A percentile compares a stretch with the other conserved stretches of the same genome.
Conservation (phyloP, 83 land plant species). For the Picea abies region DNA sequence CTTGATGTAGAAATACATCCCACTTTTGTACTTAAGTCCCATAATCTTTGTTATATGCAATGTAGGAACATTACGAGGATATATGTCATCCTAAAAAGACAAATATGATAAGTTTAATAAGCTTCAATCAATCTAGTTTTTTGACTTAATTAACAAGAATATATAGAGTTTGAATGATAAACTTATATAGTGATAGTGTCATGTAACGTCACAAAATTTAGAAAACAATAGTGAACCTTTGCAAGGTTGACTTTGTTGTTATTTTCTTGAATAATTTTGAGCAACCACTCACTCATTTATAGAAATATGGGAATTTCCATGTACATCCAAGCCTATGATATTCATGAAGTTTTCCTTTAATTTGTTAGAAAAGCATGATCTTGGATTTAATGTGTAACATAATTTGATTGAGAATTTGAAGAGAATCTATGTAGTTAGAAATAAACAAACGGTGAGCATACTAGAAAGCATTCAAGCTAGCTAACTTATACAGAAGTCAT, state of each 20-base stretch:
- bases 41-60: slow-evolving; percentile 68
- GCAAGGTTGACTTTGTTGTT: slow-evolving; percentile 9
- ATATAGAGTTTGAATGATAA: background rate
- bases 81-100: slow-evolving; percentile 60
- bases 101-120: background rate
- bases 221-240: background rate
- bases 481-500: slow-evolving; percentile 63
- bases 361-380: background rate
- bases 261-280: slow-evolving; percentile 11
- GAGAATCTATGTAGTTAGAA: background rate
- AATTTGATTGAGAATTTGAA: too few relatives aligned
- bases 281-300: slow-evolving; percentile 20
- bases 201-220: too few relatives aligned
- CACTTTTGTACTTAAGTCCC: slow-evolving; percentile 81
- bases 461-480: slow-evolving; percentile 97
- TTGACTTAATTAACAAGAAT: background rate
- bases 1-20: slow-evolving; percentile 81
- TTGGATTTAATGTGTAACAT: too few relatives aligned
- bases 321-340: slow-evolving; percentile 28
- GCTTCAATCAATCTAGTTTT: background rate
- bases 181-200: background rate
- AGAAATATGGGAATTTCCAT: slow-evolving; percentile 14
- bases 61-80: slow-evolving; percentile 76
- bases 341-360: background rate
- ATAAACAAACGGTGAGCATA: slow-evolving; percentile 89